Evolutionary conservation across 352 stramenopile genomes (phyloP).

Genomic region (Pythium utonaiense): DNA sequence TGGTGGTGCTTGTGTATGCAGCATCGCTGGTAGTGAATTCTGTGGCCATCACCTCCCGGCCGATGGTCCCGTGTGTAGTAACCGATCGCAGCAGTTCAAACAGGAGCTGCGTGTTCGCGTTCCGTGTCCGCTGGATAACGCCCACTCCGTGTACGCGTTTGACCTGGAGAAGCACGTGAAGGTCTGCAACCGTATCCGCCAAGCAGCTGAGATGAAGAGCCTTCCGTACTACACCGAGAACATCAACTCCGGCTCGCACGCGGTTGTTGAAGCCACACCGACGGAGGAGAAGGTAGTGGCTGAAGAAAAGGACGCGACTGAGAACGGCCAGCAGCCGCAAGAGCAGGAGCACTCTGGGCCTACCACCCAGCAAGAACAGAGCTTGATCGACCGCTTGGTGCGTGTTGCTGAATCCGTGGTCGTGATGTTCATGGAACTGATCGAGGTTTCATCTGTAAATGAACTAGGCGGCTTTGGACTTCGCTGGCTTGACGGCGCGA

Average conservation of each 20-base stretch:
- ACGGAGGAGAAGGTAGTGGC: background rate
- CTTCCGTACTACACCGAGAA: constrained; percentile 73
- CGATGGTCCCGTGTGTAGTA: constrained; percentile 33
- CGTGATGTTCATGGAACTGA: too few species aligned
- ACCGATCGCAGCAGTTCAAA: constrained; percentile 70
- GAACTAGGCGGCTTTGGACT: constrained; percentile 41
- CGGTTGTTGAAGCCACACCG: background rate
- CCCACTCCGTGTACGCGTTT: constrained; percentile 76
- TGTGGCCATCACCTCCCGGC: constrained; percentile 74
- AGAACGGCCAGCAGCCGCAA: background rate
- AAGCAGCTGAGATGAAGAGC: constrained; percentile 47
- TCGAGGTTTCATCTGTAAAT: too few species aligned
- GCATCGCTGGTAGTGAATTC: constrained; percentile 53
- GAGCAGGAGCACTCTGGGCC: constrained; percentile 33
- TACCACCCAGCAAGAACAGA: constrained; percentile 45
- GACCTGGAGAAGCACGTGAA: constrained; percentile 77
- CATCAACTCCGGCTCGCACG: constrained; percentile 71
- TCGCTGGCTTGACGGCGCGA: constrained; percentile 42
- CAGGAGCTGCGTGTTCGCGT: constrained; percentile 46
- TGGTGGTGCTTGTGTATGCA: constrained; percentile 14
- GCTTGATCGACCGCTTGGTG: constrained; percentile 70
- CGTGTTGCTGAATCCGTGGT: too few species aligned
- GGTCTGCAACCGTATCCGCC: constrained; percentile 77
- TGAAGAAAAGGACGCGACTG: constrained; percentile 4
- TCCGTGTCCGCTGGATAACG: constrained; percentile 64